A percentile compares a stretch with the other conserved stretches of the same genome.
phyloP scores from a whole-genome alignment of 192 early-diverging fungal genomes.

The Lunasporangiospora selenospora region DNA sequence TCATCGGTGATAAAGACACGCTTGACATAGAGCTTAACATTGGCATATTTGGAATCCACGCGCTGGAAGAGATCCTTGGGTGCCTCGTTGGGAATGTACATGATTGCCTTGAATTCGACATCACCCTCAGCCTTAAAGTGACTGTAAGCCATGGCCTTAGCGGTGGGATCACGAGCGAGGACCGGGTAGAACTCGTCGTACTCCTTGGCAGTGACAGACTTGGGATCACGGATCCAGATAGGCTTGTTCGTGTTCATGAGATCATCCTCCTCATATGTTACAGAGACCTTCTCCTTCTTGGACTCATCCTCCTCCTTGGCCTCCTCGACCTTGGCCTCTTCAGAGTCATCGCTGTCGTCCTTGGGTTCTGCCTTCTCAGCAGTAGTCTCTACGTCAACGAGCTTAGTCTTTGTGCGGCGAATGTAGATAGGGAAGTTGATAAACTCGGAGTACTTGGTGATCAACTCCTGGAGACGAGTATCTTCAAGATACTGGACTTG shows the following conservation, averaged over 20 bases:
- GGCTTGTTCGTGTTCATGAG: constrained; percentile 92
- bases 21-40: constrained; percentile 94
- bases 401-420: constrained; percentile 67
- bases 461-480: constrained; percentile 66
- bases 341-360: constrained; percentile 47
- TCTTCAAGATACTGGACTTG: constrained; percentile 84
- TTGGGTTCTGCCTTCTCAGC: constrained; percentile 45
- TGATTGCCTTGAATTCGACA: constrained; percentile 86
- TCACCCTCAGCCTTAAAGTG: constrained; percentile 97
- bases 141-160: constrained; percentile 78
- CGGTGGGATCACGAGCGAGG: constrained; percentile 68
- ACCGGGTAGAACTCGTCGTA: constrained; percentile 92
- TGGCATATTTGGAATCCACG: constrained; percentile 54
- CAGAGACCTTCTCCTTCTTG: constrained; percentile 62
- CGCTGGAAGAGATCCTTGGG: constrained; percentile 63
- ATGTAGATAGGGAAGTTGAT: constrained; percentile 98
- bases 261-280: constrained; percentile 72
- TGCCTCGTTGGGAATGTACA: constrained; percentile 81
- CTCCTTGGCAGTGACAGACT: constrained; percentile 78
- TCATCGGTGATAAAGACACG: constrained; percentile 98
- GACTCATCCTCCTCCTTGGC: constrained; percentile 60
- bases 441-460: constrained; percentile 94
- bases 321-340: constrained; percentile 57
- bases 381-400: constrained; percentile 57
- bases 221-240: constrained; percentile 89